A percentile compares a stretch with the other conserved stretches of the same genome.
phyloP scores from a whole-genome alignment of 345 rosid species.

The Eucalyptus erythrocorys region DNA sequence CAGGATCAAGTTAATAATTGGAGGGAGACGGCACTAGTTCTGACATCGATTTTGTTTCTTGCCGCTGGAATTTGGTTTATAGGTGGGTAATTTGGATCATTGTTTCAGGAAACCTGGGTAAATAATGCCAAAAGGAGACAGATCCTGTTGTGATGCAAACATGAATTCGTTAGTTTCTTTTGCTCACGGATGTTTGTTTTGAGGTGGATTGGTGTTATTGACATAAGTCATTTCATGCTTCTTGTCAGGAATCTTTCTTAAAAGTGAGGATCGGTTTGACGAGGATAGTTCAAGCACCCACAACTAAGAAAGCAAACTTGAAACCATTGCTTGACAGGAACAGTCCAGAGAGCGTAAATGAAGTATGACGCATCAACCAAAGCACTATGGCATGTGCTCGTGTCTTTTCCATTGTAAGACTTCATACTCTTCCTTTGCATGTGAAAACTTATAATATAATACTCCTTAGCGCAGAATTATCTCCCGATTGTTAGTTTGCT shows the following conservation, averaged over 20 bases:
- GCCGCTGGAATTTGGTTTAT: slow-evolving; percentile 77
- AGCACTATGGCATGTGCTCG: neutral
- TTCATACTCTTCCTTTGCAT: neutral
- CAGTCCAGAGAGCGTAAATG: neutral
- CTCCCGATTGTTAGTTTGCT: neutral
- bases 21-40: slow-evolving; percentile 69
- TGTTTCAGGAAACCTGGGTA: neutral
- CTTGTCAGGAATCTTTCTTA: slow-evolving; percentile 65
- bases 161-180: neutral
- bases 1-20: slow-evolving; percentile 68
- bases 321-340: slow-evolving; percentile 31
- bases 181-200: neutral
- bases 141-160: neutral
- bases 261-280: slow-evolving; percentile 49
- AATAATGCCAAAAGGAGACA: neutral
- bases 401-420: neutral
- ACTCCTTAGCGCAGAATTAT: neutral
- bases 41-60: slow-evolving; percentile 65
- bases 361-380: neutral
- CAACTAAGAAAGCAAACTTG: slow-evolving; percentile 7
- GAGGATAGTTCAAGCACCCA: slow-evolving; percentile 24
- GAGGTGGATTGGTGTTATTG: neutral
- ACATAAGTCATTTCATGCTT: neutral
- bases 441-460: neutral
- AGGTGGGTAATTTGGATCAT: slow-evolving; percentile 21